Base-by-base conservation (phyloP, 1,284 basidiomycete genomes). In the Pholiota adiposa region DNA sequence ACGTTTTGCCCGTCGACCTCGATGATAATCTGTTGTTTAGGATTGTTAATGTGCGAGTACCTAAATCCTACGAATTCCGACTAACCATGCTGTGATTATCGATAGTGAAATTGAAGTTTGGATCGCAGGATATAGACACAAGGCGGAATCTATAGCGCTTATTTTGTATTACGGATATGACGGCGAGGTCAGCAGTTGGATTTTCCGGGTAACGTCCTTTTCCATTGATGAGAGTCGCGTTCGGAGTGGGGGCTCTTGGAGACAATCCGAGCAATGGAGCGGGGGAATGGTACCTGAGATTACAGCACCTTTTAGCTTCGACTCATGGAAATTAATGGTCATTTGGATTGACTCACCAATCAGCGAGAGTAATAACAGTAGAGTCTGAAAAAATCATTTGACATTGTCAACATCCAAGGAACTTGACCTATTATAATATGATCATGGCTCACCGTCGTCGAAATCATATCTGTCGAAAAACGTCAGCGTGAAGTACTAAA, bases 1-100 rank as follows among this genome's bases (percentile, higher is more conserved):
- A 75, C 72, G 59, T 76, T 78, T 11, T 64, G 67, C 2, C 84
- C 81, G 44, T 87, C 86, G 0, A 69, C 83, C 67, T 87, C 85
- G 33, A 87, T 86, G 53, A 86, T 63, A 12, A n/a, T 38, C 36
- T 38, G 14, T 7, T 7, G 14, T 38, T 38, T 16, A n/a, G 36
- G 6, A 9, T 38, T 11, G 36, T n/a, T 7, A 7, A 38, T 38
- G 5, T 18, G 27, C 25, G n/a, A 29, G 16, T 38, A n/a, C n/a
- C n/a, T n/a, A n/a, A n/a, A n/a, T n/a, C n/a, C n/a, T n/a, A n/a
- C n/a, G 36, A 38, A 31, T 51, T 29, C 4, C 11, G n/a, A 9
- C 50, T 21, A 7, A 44, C 43, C 43, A 44, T 9, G 23, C 4
- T 23, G 16, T 44, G 43, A 18, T 18, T 18, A 23, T 44, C 43